Conservation (phyloP, 1,284 basidiomycete species). For the Pyrrhoderma noxium region DNA sequence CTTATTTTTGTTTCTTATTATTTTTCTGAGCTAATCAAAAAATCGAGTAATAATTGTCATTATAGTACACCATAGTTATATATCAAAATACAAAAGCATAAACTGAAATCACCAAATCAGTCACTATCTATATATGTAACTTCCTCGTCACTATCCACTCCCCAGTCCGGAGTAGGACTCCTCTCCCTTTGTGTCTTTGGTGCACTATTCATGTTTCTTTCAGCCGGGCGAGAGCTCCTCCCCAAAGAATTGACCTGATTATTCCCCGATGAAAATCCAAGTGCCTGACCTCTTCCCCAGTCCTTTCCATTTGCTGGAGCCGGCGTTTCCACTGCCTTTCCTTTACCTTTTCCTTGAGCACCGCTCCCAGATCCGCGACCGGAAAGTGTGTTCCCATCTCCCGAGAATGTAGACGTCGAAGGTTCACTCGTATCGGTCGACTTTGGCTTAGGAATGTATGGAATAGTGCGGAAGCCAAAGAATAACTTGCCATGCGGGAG, state of each 20-base stretch:
- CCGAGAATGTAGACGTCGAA: slow-evolving; percentile 35
- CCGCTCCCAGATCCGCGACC: slow-evolving; percentile 33
- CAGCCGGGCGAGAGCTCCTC: slow-evolving; percentile 10
- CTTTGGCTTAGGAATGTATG: slow-evolving; percentile 39
- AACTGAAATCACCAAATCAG: slow-evolving; percentile 7
- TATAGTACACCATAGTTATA: no score
- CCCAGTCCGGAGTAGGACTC: slow-evolving; percentile 70
- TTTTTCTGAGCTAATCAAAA: no score
- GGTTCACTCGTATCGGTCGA: neutral
- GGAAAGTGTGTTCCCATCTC: slow-evolving; percentile 46
- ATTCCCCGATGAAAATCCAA: slow-evolving; percentile 34
- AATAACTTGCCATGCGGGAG: slow-evolving; percentile 91
- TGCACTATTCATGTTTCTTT: slow-evolving; percentile 2
- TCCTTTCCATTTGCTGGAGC: slow-evolving; percentile 23
- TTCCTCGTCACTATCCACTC: slow-evolving; percentile 65
- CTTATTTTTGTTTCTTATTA: no score
- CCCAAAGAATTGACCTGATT: slow-evolving; percentile 38
- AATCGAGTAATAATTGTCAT: no score
- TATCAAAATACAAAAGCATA: no score
- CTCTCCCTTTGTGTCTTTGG: slow-evolving; percentile 33
- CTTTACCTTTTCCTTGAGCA: slow-evolving; percentile 48
- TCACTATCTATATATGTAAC: slow-evolving; percentile 73
- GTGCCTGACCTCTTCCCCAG: slow-evolving; percentile 55
- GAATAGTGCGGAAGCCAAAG: slow-evolving; percentile 80
- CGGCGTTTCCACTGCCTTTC: slow-evolving; percentile 22